Evolutionary conservation across 176 grass and related monocot genomes (phyloP).

Genomic region (Hordeum marinum): DNA sequence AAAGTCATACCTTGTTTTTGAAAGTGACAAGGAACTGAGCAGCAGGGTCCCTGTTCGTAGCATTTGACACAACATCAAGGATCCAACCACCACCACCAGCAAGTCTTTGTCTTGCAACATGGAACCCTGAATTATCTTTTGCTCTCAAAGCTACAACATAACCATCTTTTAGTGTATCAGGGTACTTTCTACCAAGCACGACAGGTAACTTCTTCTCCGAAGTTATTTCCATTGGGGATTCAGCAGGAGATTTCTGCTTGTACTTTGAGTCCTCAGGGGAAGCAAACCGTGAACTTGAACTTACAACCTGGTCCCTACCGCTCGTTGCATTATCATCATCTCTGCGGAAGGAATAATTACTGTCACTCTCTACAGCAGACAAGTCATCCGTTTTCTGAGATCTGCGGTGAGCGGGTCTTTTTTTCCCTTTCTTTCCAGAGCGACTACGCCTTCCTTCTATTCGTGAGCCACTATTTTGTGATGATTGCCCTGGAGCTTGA

Average conservation of each 20-base stretch:
- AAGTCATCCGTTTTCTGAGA: constrained; percentile 69
- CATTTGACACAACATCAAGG: constrained; percentile 78
- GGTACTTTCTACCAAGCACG: constrained; percentile 34
- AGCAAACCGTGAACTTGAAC: constrained; percentile 94
- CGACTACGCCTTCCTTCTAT: constrained; percentile 69
- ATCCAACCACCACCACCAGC: constrained; percentile 79
- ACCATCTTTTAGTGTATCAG: constrained; percentile 77
- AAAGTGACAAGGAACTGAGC: constrained; percentile 86
- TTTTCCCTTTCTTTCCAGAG: constrained; percentile 97
- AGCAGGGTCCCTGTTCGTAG: constrained; percentile 89
- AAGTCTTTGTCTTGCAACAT: constrained; percentile 70
- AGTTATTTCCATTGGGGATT: constrained; percentile 68
- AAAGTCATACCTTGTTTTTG: constrained; percentile 58
- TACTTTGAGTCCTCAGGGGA: constrained; percentile 82
- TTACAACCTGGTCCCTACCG: constrained; percentile 69
- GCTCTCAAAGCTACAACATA: constrained; percentile 72
- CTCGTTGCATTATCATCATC: constrained; percentile 77
- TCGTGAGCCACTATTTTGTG: constrained; percentile 47
- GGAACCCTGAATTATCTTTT: constrained; percentile 64
- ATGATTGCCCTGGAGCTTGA: constrained; percentile 45
- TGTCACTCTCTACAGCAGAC: constrained; percentile 68
- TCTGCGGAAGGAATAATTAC: constrained; percentile 45
- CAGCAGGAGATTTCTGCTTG: constrained; percentile 59
- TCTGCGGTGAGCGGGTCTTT: constrained; percentile 70
- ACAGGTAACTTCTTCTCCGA: constrained; percentile 41